phyloP scores from a whole-genome alignment of 164 flowering plant species.

The Amborella trichopoda region DNA sequence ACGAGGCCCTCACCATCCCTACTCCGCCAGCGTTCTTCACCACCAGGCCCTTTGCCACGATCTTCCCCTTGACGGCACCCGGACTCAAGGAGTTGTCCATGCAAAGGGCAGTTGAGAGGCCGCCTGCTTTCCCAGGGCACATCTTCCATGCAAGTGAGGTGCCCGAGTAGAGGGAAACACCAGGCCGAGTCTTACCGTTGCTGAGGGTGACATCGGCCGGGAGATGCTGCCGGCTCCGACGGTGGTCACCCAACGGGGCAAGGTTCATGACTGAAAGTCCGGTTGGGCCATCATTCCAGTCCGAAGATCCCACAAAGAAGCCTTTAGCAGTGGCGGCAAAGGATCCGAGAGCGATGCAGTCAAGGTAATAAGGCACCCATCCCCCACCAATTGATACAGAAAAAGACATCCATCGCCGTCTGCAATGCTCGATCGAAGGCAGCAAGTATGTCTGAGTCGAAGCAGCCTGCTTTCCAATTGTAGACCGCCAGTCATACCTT shows the following conservation, averaged over 20 bases:
- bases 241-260: slow-evolving; percentile 88
- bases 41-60: slow-evolving; percentile 73
- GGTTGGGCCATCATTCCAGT: slow-evolving; percentile 72
- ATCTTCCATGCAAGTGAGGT: slow-evolving; percentile 28
- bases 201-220: slow-evolving; percentile 57
- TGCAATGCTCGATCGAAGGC: slow-evolving; percentile 78
- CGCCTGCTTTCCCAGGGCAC: slow-evolving; percentile 48
- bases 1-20: slow-evolving; percentile 83
- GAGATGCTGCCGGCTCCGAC: slow-evolving; percentile 60
- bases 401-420: slow-evolving; percentile 84
- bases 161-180: slow-evolving; percentile 73
- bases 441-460: slow-evolving; percentile 78
- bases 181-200: slow-evolving; percentile 39
- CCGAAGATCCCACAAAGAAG: slow-evolving; percentile 63
- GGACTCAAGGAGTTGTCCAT: slow-evolving; percentile 68
- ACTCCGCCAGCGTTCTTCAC: slow-evolving; percentile 77
- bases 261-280: slow-evolving; percentile 64
- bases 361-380: slow-evolving; percentile 64
- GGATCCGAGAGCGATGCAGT: slow-evolving; percentile 72
- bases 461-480: slow-evolving; percentile 91
- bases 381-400: slow-evolving; percentile 87
- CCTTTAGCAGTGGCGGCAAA: slow-evolving; percentile 55
- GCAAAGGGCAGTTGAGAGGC: slow-evolving; percentile 45
- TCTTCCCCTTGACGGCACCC: slow-evolving; percentile 39
- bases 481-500: slow-evolving; percentile 77